Conservation (phyloP, 2,329 filamentous ascomycete species). For the Scleromitrula shiraiana region DNA sequence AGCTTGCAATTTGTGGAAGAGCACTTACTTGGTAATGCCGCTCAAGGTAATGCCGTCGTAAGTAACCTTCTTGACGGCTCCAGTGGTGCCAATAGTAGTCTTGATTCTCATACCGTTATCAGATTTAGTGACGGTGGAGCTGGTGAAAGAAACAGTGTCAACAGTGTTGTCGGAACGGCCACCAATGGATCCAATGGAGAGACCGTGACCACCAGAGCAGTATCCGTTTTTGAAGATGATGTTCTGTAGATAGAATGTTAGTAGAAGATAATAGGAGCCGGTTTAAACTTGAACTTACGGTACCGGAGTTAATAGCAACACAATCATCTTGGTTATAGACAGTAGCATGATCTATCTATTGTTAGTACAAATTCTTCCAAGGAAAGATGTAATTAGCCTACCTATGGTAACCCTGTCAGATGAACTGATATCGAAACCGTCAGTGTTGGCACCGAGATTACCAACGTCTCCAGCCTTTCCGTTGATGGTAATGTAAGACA, state of each 20-base stretch:
- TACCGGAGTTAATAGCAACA: constrained; percentile 48
- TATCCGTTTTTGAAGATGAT: constrained; percentile 19
- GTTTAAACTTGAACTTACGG: constrained; percentile 25
- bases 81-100: constrained; percentile 43
- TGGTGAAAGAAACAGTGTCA: constrained; percentile 41
- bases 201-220: constrained; percentile 32
- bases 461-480: constrained; percentile 43
- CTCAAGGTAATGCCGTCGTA: constrained; percentile 44
- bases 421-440: constrained; percentile 43
- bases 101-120: constrained; percentile 52
- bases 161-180: constrained; percentile 46
- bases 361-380: too few relatives aligned
- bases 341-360: too few relatives aligned
- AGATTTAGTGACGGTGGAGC: constrained; percentile 39
- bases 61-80: constrained; percentile 42
- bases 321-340: constrained; percentile 53
- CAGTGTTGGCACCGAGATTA: constrained; percentile 40
- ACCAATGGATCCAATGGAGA: constrained; percentile 52
- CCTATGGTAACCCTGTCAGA: constrained; percentile 40
- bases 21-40: constrained; percentile 43
- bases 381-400: too few relatives aligned
- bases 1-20: too few relatives aligned
- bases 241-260: constrained; percentile 26
- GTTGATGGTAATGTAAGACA: constrained; percentile 47
- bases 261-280: constrained; percentile 33